Evolutionary conservation across 2,329 filamentous ascomycete genomes (phyloP), one percentile per base, ranked within the genome.

Genomic region (Chrysoporthe austroafricana): DNA sequence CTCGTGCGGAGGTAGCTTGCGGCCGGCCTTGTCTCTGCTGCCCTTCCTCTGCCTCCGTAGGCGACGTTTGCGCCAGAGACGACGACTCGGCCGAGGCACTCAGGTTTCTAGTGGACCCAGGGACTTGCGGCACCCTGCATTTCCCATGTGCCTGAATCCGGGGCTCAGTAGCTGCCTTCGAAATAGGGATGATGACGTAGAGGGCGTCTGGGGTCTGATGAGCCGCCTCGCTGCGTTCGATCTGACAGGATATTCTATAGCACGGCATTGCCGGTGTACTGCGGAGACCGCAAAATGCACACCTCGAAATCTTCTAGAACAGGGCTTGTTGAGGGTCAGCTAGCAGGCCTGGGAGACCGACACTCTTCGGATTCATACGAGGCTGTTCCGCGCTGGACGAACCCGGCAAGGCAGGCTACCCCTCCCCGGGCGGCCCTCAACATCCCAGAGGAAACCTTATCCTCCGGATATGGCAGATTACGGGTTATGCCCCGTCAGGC

Each of bases 111-210:
- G 62, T 63, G 62, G 62, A 43, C 13, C 62, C 36, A 56, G 62
- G 36, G 50, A 56, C 50, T 56, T 56, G 39, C 44, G 21, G 59
- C 50, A 63, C 39, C 50, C 62, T 63, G 48, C 50, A 63, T 46
- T 8, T 32, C 57, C 50, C 62, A 63, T 63, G 62, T 57, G 62
- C 50, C 62, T 56, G 50, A 56, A 63, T 63, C 62, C 52, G 62
- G 62, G 62, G 62, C 62, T 34, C 62, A 54, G 36, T 34, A 16
- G 13, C 5, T 32, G 26, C 42, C n/a, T 16, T 34, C 8, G 43
- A 46, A 18, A 46, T 44, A 39, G 39, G 34, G 48, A 57, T 11
- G 50, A 57, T 63, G 62, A 63, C 62, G 62, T 63, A 63, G 50
- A 21, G 13, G 62, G 48, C 48, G 62, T 57, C 62, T 34, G 42